Evolutionary conservation across 257 asterid species (phyloP).

Genomic region (Plantago ovata): DNA sequence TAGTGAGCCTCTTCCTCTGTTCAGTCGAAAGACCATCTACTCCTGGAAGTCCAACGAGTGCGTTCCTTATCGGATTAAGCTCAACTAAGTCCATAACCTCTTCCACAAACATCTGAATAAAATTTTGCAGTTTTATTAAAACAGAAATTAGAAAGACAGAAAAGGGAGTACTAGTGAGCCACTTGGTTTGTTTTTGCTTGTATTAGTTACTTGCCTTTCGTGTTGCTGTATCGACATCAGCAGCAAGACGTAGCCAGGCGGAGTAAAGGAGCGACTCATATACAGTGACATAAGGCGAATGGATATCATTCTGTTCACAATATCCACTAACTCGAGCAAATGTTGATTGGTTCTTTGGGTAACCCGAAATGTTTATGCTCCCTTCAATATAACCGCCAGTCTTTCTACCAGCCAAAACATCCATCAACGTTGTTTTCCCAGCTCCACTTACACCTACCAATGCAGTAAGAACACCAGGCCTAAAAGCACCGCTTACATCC

Average conservation of each 20-base stretch:
- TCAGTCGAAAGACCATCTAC: slow-evolving; percentile 83
- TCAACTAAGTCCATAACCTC: slow-evolving; percentile 88
- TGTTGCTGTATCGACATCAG: slow-evolving; percentile 63
- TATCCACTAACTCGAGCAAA: slow-evolving; percentile 90
- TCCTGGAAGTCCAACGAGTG: slow-evolving; percentile 86
- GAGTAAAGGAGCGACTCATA: slow-evolving; percentile 80
- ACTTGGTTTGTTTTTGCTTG: background rate
- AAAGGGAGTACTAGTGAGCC: background rate
- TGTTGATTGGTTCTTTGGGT: slow-evolving; percentile 68
- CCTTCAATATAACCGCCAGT: slow-evolving; percentile 86
- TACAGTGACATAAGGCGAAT: slow-evolving; percentile 82
- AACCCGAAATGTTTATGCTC: slow-evolving; percentile 65
- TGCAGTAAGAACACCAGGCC: slow-evolving; percentile 83
- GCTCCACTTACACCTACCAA: slow-evolving; percentile 91
- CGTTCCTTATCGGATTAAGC: slow-evolving; percentile 58
- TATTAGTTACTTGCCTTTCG: slow-evolving; percentile 49
- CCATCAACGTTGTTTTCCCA: slow-evolving; percentile 93
- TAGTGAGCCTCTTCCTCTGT: slow-evolving; percentile 80
- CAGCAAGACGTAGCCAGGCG: slow-evolving; percentile 85
- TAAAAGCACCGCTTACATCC: slow-evolving; percentile 77
- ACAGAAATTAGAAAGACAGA: background rate
- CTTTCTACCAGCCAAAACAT: slow-evolving; percentile 82
- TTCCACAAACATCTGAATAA: slow-evolving; percentile 74
- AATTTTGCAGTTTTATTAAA: background rate
- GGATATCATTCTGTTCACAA: slow-evolving; percentile 88